Evolutionary conservation across 345 rosid genomes (phyloP).

Genomic region (Populus ilicifolia): DNA sequence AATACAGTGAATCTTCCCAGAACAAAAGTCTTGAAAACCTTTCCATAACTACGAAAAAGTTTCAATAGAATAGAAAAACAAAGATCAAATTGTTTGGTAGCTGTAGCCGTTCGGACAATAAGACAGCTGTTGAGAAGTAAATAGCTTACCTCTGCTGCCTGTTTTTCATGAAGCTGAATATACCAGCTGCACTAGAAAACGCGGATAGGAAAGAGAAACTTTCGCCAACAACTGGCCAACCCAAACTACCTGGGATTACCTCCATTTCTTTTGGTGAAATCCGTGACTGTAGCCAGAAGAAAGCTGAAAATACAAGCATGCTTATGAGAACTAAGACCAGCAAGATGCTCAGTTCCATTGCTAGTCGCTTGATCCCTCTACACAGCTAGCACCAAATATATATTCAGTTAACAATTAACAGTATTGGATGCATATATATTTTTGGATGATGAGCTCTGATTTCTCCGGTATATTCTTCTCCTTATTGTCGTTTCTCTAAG

Average conservation of each 20-base stretch:
- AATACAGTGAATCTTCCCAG: conserved; percentile 54
- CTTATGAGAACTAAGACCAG: conserved; percentile 22
- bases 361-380: neutral
- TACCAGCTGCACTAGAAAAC: conserved; percentile 54
- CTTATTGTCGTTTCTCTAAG: neutral
- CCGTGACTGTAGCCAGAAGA: conserved; percentile 25
- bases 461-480: neutral
- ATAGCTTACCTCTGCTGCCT: conserved; percentile 50
- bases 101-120: too few species aligned
- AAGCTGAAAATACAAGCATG: conserved; percentile 22
- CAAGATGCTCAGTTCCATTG: conserved; percentile 44
- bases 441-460: neutral
- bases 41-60: conserved; percentile 43
- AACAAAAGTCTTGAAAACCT: conserved; percentile 54
- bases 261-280: conserved; percentile 55
- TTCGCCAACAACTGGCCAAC: conserved; percentile 63
- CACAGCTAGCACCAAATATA: neutral
- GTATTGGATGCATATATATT: neutral
- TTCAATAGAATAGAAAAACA: neutral
- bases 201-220: conserved; percentile 53
- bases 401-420: neutral
- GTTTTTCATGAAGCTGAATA: conserved; percentile 50
- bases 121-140: neutral
- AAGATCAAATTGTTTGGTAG: neutral
- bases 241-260: conserved; percentile 50